Conservation (phyloP, 495 filamentous ascomycete species). For the Aspergillus indologenus region DNA sequence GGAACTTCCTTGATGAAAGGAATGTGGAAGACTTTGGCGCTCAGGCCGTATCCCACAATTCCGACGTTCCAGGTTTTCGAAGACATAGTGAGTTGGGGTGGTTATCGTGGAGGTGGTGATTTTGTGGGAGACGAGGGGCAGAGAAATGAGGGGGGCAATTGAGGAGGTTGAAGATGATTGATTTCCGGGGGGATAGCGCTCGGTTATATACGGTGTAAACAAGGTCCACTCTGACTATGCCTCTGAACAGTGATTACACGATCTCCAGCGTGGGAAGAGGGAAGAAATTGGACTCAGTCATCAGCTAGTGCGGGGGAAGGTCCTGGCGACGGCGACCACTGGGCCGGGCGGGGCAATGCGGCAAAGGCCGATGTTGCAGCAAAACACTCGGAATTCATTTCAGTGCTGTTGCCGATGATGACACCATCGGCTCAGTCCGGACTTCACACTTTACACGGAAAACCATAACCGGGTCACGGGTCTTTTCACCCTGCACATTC, state of each 20-base stretch:
- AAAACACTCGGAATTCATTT: neutral
- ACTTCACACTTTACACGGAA: no score
- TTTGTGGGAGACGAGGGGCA: constrained; percentile 3
- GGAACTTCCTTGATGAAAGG: constrained; percentile 70
- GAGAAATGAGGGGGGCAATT: neutral
- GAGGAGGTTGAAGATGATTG: no score
- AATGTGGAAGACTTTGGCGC: constrained; percentile 88
- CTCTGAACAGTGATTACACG: no score
- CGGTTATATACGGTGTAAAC: constrained; percentile 1
- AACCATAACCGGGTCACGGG: no score
- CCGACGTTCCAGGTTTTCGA: constrained; percentile 55
- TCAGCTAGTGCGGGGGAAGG: constrained; percentile 33
- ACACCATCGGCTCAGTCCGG: neutral
- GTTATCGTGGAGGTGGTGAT: neutral
- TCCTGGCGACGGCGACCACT: constrained; percentile 39
- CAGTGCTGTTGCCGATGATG: constrained; percentile 6
- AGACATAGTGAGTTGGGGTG: constrained; percentile 33
- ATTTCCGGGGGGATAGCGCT: no score
- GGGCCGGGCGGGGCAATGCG: constrained; percentile 22
- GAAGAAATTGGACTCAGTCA: neutral
- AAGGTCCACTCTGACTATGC: neutral
- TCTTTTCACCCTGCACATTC: no score
- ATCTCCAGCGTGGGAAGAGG: no score
- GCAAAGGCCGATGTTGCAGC: constrained; percentile 11
- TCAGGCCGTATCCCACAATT: constrained; percentile 69